phyloP scores from a whole-genome alignment of 192 early-diverging fungal genomes.

The Backusella morwellensis region DNA sequence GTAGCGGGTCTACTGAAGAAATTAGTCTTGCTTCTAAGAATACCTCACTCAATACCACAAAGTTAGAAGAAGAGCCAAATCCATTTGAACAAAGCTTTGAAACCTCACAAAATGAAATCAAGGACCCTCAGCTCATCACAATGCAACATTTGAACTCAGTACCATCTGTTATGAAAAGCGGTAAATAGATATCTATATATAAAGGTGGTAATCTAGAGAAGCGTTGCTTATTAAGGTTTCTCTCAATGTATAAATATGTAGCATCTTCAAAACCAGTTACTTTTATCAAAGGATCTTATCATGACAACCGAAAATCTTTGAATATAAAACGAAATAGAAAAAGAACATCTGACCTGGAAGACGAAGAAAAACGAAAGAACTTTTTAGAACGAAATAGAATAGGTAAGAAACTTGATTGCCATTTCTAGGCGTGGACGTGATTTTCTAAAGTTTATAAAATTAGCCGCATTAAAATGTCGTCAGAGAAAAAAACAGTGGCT shows the following conservation, averaged over 20 bases:
- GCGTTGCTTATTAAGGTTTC: too few relatives aligned
- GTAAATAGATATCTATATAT: not conserved
- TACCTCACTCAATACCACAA: slow-evolving; percentile 32
- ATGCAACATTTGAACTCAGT: not conserved
- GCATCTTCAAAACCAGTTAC: not conserved
- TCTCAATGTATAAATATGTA: too few relatives aligned
- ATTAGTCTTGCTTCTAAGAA: not conserved
- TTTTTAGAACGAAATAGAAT: slow-evolving; percentile 92
- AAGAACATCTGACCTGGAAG: slow-evolving; percentile 21
- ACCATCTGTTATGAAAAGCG: not conserved
- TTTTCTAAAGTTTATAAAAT: not conserved
- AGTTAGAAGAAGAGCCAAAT: slow-evolving; percentile 83
- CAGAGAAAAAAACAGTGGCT: slow-evolving; percentile 95
- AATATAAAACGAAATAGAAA: not conserved
- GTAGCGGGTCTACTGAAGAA: slow-evolving; percentile 1
- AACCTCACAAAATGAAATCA: slow-evolving; percentile 20
- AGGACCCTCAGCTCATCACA: not conserved
- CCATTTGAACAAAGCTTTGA: slow-evolving; percentile 83
- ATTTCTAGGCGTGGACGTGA: too few relatives aligned
- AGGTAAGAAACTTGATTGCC: slow-evolving; percentile 40
- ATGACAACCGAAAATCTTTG: not conserved
- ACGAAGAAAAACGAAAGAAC: slow-evolving; percentile 73
- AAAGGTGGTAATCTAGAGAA: too few relatives aligned
- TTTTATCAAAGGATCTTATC: not conserved
- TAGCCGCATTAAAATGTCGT: slow-evolving; percentile 88